These are phyloP conservation scores for Ophiocordyceps camponoti-saundersi DNA, from an alignment of 2,329 filamentous ascomycete genomes.

Conservation along the genomic window DNA sequence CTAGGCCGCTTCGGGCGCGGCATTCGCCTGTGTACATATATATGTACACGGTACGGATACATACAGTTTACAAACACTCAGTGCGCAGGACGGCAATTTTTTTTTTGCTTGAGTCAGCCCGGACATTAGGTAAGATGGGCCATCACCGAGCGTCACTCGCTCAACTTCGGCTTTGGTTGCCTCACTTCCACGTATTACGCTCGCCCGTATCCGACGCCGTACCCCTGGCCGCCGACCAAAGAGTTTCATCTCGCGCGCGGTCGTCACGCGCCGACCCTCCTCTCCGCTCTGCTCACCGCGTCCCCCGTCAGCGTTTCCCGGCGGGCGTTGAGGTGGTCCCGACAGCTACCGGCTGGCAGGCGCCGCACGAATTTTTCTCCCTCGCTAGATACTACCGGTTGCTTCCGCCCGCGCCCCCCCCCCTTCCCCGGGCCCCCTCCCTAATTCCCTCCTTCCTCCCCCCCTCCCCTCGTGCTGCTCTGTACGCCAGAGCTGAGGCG, in stretches of 20 bases:
- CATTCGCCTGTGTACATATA: background rate
- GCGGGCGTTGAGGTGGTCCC: constrained; percentile 4
- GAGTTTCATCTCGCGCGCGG: constrained; percentile 3
- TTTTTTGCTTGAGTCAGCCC: background rate
- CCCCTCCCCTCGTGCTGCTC: no score
- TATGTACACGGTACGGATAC: no score
- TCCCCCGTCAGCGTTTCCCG: constrained; percentile 1
- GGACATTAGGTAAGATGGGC: constrained; percentile 15
- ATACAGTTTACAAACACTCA: no score
- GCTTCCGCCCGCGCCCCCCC: background rate
- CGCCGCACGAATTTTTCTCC: constrained; percentile 16
- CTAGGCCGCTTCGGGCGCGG: no score
- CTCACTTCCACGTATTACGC: constrained; percentile 6
- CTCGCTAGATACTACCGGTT: constrained; percentile 1
- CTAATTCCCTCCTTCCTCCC: background rate
- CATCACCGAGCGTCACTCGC: constrained; percentile 3
- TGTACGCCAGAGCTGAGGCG: background rate
- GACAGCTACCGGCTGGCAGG: constrained; percentile 3
- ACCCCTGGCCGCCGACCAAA: constrained; percentile 3
- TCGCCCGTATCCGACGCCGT: constrained; percentile 1
- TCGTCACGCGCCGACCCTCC: constrained; percentile 2
- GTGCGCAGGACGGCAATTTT: no score
- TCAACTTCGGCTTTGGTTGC: constrained; percentile 6
- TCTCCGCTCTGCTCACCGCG: constrained; percentile 1
- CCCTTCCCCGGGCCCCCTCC: background rate